Conservation (phyloP, 192 early-diverging fungal genomes). For the Physocladia obscura region DNA sequence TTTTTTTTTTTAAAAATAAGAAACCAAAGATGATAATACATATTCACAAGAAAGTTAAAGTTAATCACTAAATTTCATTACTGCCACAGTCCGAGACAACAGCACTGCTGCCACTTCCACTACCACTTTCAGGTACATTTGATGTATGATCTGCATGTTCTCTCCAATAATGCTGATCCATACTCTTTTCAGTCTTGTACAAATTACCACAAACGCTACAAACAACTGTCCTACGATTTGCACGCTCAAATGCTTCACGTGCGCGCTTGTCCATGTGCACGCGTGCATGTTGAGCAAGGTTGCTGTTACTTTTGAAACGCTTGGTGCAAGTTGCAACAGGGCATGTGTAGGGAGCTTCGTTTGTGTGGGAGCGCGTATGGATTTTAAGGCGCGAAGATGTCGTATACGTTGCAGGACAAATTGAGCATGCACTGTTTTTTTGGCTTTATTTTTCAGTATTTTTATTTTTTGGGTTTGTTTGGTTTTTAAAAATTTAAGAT, state of each 20-base stretch:
- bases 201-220: slow-evolving; percentile 23
- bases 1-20: too few relatives aligned
- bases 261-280: slow-evolving; percentile 38
- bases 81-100: too few relatives aligned
- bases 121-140: too few relatives aligned
- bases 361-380: slow-evolving; percentile 27
- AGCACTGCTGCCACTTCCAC: too few relatives aligned
- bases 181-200: slow-evolving; percentile 19
- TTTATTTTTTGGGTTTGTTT: too few relatives aligned
- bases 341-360: slow-evolving; percentile 30
- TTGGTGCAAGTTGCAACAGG: slow-evolving; percentile 21
- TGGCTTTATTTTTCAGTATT: neutral
- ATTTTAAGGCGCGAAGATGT: slow-evolving; percentile 35
- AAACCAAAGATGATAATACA: too few relatives aligned
- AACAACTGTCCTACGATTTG: neutral
- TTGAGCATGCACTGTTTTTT: neutral
- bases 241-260: slow-evolving; percentile 7
- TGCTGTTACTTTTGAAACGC: slow-evolving; percentile 25
- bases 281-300: slow-evolving; percentile 24
- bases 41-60: too few relatives aligned
- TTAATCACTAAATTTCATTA: too few relatives aligned
- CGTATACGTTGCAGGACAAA: slow-evolving; percentile 3
- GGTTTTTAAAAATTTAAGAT: neutral
- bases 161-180: slow-evolving; percentile 26
- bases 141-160: too few relatives aligned